Conservation (phyloP, 352 stramenopile genomes). For the Globisporangium megalacanthum region DNA sequence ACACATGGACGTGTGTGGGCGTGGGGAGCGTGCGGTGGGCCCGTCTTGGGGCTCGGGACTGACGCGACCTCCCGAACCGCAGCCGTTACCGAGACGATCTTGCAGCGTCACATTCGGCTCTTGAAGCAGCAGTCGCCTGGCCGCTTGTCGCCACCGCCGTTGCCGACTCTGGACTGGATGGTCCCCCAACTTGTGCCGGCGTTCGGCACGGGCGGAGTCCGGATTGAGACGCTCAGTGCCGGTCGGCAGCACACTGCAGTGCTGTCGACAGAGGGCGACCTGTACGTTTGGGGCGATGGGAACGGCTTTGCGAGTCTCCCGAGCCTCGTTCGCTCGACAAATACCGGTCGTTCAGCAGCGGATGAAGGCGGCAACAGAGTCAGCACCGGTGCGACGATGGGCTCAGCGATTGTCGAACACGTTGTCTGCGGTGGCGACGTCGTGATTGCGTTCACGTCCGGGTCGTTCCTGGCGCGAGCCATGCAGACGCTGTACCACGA, state of each 20-base stretch:
- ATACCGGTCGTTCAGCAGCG: neutral
- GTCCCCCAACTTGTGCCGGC: slow-evolving; percentile 34
- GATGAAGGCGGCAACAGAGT: neutral
- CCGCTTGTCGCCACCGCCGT: neutral
- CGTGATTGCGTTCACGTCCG: slow-evolving; percentile 38
- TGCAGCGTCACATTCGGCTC: slow-evolving; percentile 37
- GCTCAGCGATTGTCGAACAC: slow-evolving; percentile 28
- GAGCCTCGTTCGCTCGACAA: slow-evolving; percentile 8
- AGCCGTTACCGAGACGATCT: slow-evolving; percentile 30
- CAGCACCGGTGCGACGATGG: slow-evolving; percentile 8
- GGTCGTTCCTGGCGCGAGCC: slow-evolving; percentile 41
- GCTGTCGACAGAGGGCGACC: slow-evolving; percentile 79
- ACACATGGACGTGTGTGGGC: slow-evolving; percentile 60
- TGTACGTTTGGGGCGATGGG: slow-evolving; percentile 88
- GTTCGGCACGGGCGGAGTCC: slow-evolving; percentile 26
- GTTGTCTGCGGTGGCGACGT: slow-evolving; percentile 48
- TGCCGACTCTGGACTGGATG: slow-evolving; percentile 38
- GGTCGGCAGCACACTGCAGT: slow-evolving; percentile 84
- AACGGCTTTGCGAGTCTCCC: slow-evolving; percentile 3
- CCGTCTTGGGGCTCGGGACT: slow-evolving; percentile 54
- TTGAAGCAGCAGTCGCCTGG: slow-evolving; percentile 7
- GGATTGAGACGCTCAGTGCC: slow-evolving; percentile 64
- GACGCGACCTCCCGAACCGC: slow-evolving; percentile 14
- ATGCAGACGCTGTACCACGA: slow-evolving; percentile 29
- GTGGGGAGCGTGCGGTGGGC: slow-evolving; percentile 66